Percentiles rank a stretch among this genome's conserved stretches.
phyloP scores from a whole-genome alignment of 2,329 filamentous ascomycete genomes.

The Phaeosphaeria sp. region DNA sequence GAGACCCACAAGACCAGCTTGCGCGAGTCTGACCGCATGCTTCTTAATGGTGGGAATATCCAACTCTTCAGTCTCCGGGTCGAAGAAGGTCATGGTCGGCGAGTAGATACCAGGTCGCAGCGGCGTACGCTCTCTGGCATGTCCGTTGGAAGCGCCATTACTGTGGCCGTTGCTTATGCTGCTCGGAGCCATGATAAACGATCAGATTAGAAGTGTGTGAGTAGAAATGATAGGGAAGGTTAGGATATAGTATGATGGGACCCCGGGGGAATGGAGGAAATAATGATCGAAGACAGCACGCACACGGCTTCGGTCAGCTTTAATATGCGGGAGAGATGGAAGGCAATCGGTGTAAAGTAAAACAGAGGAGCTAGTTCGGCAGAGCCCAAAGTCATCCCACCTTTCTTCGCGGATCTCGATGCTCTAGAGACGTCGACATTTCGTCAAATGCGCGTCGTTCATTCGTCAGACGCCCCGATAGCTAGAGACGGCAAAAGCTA shows the following conservation, averaged over 20 bases:
- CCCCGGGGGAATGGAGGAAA: constrained; percentile 23
- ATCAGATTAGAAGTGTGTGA: not conserved
- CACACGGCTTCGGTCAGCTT: constrained; percentile 42
- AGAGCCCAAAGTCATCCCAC: constrained; percentile 43
- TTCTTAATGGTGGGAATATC: constrained; percentile 80
- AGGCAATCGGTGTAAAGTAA: constrained; percentile 40
- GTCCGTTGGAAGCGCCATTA: constrained; percentile 44
- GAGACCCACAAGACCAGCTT: constrained; percentile 79
- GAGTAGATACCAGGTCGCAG: constrained; percentile 85
- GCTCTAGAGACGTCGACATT: constrained; percentile 28
- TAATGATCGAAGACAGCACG: constrained; percentile 16
- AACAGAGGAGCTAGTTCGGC: constrained; percentile 36
- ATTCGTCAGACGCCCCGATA: constrained; percentile 33
- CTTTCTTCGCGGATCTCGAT: constrained; percentile 27
- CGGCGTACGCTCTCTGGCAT: constrained; percentile 55
- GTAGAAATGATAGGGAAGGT: constrained; percentile 2
- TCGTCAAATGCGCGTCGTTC: constrained; percentile 24
- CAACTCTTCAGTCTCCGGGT: constrained; percentile 82
- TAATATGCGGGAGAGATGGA: constrained; percentile 48
- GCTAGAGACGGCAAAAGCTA: constrained; percentile 28
- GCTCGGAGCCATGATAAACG: not conserved
- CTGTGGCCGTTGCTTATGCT: constrained; percentile 40
- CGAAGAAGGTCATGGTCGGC: constrained; percentile 90
- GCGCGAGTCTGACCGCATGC: constrained; percentile 78
- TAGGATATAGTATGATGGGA: constrained; percentile 1